These are phyloP conservation scores for Leccinum griseonigrum DNA, from an alignment of 1,284 basidiomycete species.

Conservation along the genomic window DNA sequence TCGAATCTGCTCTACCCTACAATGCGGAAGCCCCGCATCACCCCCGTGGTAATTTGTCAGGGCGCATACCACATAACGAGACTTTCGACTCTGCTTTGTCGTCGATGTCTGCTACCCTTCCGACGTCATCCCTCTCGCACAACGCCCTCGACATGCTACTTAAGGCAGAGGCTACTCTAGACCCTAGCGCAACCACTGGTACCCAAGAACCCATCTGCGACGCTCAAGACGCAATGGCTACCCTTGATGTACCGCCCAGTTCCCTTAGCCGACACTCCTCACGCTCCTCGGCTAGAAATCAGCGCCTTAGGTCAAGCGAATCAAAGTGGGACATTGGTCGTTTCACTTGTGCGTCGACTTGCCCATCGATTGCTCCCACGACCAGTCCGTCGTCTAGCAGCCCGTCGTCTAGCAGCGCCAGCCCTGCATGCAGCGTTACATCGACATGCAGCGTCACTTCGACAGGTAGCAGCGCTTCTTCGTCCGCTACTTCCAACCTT, in stretches of 20 bases:
- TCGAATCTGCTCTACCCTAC: constrained; percentile 25
- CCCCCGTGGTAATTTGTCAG: constrained; percentile 26
- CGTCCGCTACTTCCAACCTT: constrained; percentile 12
- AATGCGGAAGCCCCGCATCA: constrained; percentile 34
- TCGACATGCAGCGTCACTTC: constrained; percentile 23
- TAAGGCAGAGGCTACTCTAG: constrained; percentile 28
- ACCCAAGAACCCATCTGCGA: constrained; percentile 18
- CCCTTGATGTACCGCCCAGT: constrained; percentile 23
- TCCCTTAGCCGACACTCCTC: constrained; percentile 31
- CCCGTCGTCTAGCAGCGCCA: constrained; percentile 18
- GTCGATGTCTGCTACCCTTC: constrained; percentile 23
- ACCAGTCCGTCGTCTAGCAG: constrained; percentile 17
- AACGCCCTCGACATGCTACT: constrained; percentile 32
- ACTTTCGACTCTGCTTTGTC: constrained; percentile 21
- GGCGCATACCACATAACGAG: constrained; percentile 25
- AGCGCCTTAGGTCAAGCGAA: constrained; percentile 24
- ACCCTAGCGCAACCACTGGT: constrained; percentile 9
- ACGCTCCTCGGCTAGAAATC: constrained; percentile 29
- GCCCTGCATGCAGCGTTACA: constrained; percentile 26
- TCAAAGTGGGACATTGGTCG: constrained; percentile 29
- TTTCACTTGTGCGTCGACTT: constrained; percentile 30
- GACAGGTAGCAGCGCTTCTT: constrained; percentile 14
- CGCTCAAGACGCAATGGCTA: constrained; percentile 21
- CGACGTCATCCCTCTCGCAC: constrained; percentile 35
- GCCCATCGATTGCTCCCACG: constrained; percentile 26